Conservation (phyloP, 768 basidiomycete genomes). For the Kwoniella mangroviensis region DNA sequence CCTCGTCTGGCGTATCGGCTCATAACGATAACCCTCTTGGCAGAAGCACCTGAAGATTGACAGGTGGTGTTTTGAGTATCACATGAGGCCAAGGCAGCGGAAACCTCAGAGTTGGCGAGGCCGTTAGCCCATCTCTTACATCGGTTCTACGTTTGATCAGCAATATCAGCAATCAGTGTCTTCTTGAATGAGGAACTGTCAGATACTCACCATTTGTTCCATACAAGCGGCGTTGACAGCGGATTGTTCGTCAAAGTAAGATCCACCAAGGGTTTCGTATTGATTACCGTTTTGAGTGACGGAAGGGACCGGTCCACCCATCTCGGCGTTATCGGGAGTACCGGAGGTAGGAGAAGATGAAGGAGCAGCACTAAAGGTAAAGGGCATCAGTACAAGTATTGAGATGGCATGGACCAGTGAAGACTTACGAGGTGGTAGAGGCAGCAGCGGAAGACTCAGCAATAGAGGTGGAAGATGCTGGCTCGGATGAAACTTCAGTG, state of each 20-base stretch:
- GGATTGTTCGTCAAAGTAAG: slow-evolving; percentile 10
- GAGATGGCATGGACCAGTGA: no score
- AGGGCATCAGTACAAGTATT: not conserved
- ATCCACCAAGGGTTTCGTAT: slow-evolving; percentile 10
- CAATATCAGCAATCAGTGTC: no score
- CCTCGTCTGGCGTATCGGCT: slow-evolving; percentile 19
- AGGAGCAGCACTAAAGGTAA: slow-evolving; percentile 4
- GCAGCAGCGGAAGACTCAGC: slow-evolving; percentile 6
- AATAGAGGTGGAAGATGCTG: not conserved
- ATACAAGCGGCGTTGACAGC: slow-evolving; percentile 22
- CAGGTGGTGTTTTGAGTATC: slow-evolving; percentile 15
- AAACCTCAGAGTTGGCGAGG: slow-evolving; percentile 21
- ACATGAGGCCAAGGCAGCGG: slow-evolving; percentile 8
- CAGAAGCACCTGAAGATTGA: slow-evolving; percentile 8
- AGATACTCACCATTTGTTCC: slow-evolving; percentile 16
- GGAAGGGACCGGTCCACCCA: slow-evolving; percentile 20
- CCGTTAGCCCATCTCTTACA: slow-evolving; percentile 24
- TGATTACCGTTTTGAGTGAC: slow-evolving; percentile 18
- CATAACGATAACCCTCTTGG: slow-evolving; percentile 11
- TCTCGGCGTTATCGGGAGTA: slow-evolving; percentile 1
- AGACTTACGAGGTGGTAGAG: slow-evolving; percentile 19
- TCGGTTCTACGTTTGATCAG: slow-evolving; percentile 11
- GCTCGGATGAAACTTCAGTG: slow-evolving; percentile 4
- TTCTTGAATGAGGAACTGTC: no score
- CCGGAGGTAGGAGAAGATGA: slow-evolving; percentile 3